Percentiles rank a stretch among this genome's conserved stretches.
phyloP scores from a whole-genome alignment of 768 basidiomycete species.

The Boletellus sp. region DNA sequence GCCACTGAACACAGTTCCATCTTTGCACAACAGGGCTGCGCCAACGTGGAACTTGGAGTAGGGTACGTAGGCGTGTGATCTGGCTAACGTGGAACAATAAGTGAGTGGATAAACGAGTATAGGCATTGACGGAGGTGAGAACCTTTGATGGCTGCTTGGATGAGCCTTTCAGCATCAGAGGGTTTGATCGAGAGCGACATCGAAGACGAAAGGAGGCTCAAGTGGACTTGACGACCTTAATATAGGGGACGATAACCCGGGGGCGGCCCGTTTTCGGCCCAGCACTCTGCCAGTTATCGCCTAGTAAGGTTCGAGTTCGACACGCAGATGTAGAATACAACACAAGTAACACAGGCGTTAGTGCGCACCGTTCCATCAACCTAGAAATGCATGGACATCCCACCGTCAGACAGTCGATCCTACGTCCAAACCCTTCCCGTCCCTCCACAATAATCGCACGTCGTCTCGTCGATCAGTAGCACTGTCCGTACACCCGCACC shows the following conservation, averaged over 20 bases:
- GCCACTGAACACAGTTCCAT: constrained; percentile 75
- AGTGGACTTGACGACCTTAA: too few relatives aligned
- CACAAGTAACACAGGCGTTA: too few relatives aligned
- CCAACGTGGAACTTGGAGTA: constrained; percentile 95
- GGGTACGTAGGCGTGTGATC: constrained; percentile 68
- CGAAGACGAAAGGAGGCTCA: too few relatives aligned
- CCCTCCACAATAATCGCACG: constrained; percentile 60
- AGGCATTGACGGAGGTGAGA: background rate
- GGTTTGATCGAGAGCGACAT: constrained; percentile 39
- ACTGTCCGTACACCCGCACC: constrained; percentile 53
- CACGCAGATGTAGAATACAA: too few relatives aligned
- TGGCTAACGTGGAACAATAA: constrained; percentile 40
- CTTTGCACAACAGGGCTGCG: constrained; percentile 70
- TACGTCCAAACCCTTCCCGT: constrained; percentile 52
- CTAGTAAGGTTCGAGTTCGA: too few relatives aligned
- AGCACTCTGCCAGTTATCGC: too few relatives aligned
- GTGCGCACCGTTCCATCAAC: too few relatives aligned
- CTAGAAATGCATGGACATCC: constrained; percentile 1
- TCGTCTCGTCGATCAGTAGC: constrained; percentile 50
- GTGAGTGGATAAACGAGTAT: background rate
- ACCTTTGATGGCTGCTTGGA: constrained; percentile 44
- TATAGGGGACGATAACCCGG: too few relatives aligned
- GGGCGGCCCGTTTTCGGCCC: too few relatives aligned
- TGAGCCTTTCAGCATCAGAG: constrained; percentile 39
- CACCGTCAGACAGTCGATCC: background rate